A percentile compares a stretch with the other conserved stretches of the same genome.
Evolutionary conservation across 768 basidiomycete genomes (phyloP).

Genomic region (Russula sp.): DNA sequence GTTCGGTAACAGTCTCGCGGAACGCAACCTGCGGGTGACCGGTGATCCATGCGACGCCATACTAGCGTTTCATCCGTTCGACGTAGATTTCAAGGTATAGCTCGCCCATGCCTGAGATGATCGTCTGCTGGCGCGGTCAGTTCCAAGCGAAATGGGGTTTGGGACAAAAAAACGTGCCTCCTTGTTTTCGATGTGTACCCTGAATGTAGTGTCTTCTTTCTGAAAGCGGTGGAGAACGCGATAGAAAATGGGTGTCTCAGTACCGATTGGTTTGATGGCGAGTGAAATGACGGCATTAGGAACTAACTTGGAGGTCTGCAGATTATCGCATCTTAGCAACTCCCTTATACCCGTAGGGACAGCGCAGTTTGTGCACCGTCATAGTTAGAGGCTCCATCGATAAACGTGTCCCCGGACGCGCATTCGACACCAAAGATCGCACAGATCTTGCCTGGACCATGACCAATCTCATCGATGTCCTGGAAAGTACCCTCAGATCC

Average conservation of each 20-base stretch:
- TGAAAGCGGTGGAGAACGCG: conserved; percentile 96
- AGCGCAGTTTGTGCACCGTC: conserved; percentile 63
- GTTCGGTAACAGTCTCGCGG: conserved; percentile 87
- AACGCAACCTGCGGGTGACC: conserved; percentile 97
- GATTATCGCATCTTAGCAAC: not conserved
- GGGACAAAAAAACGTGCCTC: conserved; percentile 60
- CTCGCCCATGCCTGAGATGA: conserved; percentile 99
- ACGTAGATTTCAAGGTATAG: conserved; percentile 98
- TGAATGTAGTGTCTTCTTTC: conserved; percentile 98
- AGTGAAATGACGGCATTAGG: conserved; percentile 98
- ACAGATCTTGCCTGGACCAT: conserved; percentile 98
- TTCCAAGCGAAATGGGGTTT: not conserved
- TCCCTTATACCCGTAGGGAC: not conserved
- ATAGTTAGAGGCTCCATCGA: conserved; percentile 82
- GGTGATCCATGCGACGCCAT: conserved; percentile 88
- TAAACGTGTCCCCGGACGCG: conserved; percentile 96
- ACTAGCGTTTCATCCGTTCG: conserved; percentile 98
- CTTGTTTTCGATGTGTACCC: conserved; percentile 93
- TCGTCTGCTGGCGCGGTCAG: conserved; percentile 56
- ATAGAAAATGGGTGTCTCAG: conserved; percentile 95
- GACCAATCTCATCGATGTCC: conserved; percentile 92
- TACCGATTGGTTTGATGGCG: conserved; percentile 85
- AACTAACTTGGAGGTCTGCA: conserved; percentile 94
- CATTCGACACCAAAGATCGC: conserved; percentile 99
- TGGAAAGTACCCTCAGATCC: conserved; percentile 33